Conservation (phyloP, 768 basidiomycete genomes). For the Boletus coccyginus region DNA sequence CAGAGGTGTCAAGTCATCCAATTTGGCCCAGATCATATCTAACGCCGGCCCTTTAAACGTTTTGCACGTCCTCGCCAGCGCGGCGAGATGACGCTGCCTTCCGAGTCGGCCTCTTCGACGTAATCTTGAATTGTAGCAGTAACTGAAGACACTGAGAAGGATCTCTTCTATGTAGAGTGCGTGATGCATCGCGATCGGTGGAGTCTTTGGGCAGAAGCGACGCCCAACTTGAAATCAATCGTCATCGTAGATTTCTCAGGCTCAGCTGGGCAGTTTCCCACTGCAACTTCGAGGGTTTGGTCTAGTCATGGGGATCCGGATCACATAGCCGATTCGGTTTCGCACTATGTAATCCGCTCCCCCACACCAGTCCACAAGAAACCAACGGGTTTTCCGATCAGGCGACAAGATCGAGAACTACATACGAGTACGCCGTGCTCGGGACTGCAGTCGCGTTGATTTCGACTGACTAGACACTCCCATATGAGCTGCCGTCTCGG, state of each 20-base stretch:
- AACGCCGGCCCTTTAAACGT: constrained; percentile 10
- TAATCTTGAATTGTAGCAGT: background rate
- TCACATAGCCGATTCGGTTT: background rate
- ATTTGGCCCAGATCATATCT: no score
- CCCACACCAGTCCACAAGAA: background rate
- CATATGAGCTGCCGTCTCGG: background rate
- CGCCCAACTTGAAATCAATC: background rate
- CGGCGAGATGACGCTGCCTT: background rate
- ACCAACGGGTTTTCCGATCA: background rate
- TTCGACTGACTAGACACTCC: constrained; percentile 9
- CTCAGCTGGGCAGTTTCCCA: no score
- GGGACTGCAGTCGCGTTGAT: background rate
- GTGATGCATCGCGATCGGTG: background rate
- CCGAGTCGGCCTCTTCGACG: no score
- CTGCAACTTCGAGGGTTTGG: no score
- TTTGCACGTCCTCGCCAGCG: constrained; percentile 9
- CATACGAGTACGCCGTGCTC: background rate
- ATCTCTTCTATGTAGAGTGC: constrained; percentile 11
- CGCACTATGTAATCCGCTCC: background rate
- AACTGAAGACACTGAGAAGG: constrained; percentile 7
- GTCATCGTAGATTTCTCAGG: background rate
- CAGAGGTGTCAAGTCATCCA: no score
- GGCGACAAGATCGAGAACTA: background rate
- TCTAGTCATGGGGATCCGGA: no score
- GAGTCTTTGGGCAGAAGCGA: background rate